A percentile compares a stretch with the other conserved stretches of the same genome.
These are phyloP conservation scores for Cytospora schulzeri DNA, from an alignment of 2,329 filamentous ascomycete genomes.

Conservation along the genomic window DNA sequence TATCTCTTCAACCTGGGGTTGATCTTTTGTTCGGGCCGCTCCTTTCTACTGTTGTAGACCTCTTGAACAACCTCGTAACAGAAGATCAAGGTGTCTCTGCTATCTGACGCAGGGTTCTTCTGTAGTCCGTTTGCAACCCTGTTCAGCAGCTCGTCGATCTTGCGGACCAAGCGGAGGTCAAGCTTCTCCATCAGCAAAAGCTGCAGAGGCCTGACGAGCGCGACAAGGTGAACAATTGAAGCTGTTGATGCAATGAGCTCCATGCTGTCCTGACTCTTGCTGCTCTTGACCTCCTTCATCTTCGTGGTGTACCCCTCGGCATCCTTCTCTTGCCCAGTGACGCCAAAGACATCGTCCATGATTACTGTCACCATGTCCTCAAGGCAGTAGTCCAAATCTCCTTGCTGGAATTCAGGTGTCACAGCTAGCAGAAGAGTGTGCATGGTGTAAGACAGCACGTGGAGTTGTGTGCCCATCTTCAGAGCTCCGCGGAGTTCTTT, in stretches of 20 bases:
- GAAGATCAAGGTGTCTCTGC: conserved; percentile 84
- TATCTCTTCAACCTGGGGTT: conserved; percentile 71
- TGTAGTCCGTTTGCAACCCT: conserved; percentile 82
- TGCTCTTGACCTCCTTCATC: conserved; percentile 97
- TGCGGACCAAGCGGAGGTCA: conserved; percentile 78
- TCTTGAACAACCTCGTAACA: conserved; percentile 93
- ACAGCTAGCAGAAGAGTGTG: conserved; percentile 84
- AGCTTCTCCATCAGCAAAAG: conserved; percentile 81
- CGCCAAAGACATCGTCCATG: conserved; percentile 97
- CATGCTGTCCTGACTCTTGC: conserved; percentile 97
- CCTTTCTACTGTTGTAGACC: conserved; percentile 69
- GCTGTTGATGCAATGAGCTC: conserved; percentile 85
- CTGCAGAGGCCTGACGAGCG: conserved; percentile 77
- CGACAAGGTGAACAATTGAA: conserved; percentile 72
- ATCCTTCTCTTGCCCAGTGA: conserved; percentile 92
- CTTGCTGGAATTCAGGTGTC: conserved; percentile 72
- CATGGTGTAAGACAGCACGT: conserved; percentile 92
- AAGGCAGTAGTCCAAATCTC: conserved; percentile 88
- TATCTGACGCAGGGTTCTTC: conserved; percentile 77
- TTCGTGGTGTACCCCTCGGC: conserved; percentile 92
- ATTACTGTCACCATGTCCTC: conserved; percentile 77
- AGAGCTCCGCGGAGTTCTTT: conserved; percentile 86
- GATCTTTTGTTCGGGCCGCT: conserved; percentile 53
- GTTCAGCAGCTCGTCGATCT: conserved; percentile 85
- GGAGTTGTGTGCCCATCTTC: conserved; percentile 85